Percentiles rank a stretch among this genome's conserved stretches.
phyloP scores from a whole-genome alignment of 805 yeast genomes.

The Pichia kluyveri region DNA sequence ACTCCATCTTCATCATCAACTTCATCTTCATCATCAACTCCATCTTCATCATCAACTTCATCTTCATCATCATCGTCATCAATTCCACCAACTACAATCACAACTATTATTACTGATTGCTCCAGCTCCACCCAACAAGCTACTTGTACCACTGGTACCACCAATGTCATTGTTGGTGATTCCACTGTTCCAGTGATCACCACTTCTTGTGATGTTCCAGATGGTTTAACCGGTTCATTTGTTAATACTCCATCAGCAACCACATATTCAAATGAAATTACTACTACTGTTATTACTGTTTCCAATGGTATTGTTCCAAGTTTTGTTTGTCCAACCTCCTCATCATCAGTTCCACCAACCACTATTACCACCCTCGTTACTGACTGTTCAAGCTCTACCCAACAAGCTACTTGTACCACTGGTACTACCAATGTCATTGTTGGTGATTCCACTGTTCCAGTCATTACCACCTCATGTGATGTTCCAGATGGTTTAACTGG shows the following conservation, averaged over 20 bases:
- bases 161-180: not conserved
- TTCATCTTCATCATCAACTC: not conserved
- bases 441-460: not conserved
- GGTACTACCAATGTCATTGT: conserved; percentile 1
- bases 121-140: not conserved
- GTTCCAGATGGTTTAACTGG: conserved; percentile 4
- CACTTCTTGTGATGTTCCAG: conserved; percentile 7
- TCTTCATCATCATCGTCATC: not conserved
- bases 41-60: not conserved
- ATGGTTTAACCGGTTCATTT: conserved; percentile 6
- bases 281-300: conserved; percentile 1
- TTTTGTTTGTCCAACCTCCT: conserved; percentile 2
- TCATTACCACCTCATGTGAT: conserved; percentile 8
- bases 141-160: conserved; percentile 1
- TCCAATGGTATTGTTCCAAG: conserved; percentile 1
- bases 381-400: not conserved
- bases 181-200: not conserved
- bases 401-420: not conserved
- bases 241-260: not conserved
- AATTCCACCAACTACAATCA: not conserved
- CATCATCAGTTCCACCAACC: not conserved
- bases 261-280: not conserved
- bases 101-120: conserved; percentile 1
- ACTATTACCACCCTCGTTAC: not conserved
- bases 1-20: not conserved